Evolutionary conservation across 1,139 yeast species (phyloP), one percentile per base, ranked within the genome.

Genomic region (Kluyveromyces marxianus): DNA sequence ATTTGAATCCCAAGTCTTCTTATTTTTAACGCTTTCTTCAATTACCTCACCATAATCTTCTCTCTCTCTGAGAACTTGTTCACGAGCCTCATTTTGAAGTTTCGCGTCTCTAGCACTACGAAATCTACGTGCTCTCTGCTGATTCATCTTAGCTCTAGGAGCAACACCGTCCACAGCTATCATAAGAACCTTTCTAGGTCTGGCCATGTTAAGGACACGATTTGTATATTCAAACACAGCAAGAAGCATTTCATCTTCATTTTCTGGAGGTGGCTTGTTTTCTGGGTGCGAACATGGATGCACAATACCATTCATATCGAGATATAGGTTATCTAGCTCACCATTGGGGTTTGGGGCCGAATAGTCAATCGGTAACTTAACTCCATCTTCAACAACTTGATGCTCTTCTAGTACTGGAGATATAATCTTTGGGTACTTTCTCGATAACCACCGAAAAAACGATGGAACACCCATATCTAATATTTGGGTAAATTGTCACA

Each of bases 81-180:
- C 79, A 48, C 77, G 74, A 49, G 81, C 85, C 51, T 79, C 84
- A 49, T 79, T 74, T 39, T 79, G 79, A 29, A 81, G 79, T 63
- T 88, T 95, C 1, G 97, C 97, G 59, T 94, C 98, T 58, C 83
- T 79, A 0, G 98, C 98, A 10, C 97, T 81, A 66, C 98, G 75
- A 65, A 94, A 94, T 67, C 99, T 79, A 71, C 99, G 81, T 2
- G 98, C 85, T 67, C 99, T 81, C 67, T 94, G 99, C 67, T 94
- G 99, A 64, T 94, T 94, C 97, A 94, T 94, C 64, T 94, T 94
- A 28, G 99, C 99, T 60, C 99, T 76, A 44, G 99, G 99, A 0
- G 98, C 98, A 44, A 94, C 99, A 55, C 99, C 99, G 69, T 94
- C 99, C 52, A 94, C 89, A 4, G 99, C 98, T 95, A 94, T 90